Evolutionary conservation across 1,284 basidiomycete species (phyloP), one percentile per base, ranked within the genome.

Genomic region (Sanghuangporus weigelae): DNA sequence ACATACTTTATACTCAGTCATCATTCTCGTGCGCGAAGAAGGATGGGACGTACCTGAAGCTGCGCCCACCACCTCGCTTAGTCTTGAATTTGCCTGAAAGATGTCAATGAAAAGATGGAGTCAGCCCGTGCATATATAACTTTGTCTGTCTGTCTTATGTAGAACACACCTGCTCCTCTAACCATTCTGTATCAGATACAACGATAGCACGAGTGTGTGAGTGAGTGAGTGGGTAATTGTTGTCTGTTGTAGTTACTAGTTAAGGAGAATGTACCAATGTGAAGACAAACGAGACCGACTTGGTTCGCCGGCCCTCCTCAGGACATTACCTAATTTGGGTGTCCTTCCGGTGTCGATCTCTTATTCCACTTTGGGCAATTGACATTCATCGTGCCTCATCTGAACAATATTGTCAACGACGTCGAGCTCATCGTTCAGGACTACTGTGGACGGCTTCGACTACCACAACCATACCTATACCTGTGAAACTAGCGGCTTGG

Each of bases 31-130:
- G 50, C 6, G 26, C 21, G 56, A 57, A 14, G 16, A 50, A 54
- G 49, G 6, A 21, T 7, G 14, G 26, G 26, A 65, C 75, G 64
- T 72, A 89, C 82, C 89, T 91, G 74, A 93, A 93, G 70, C 77
- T 84, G 68, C 93, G 84, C 61, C 93, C 93, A 53, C 93, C 93
- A 66, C 93, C 93, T 59, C 93, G 90, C 71, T 89, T 89, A 66
- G 85, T 81, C 82, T 95, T 94, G 79, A 85, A 93, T 77, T 91
- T 93, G 66, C 89, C 87, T 87, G 68, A 58, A 40, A 19, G 14
- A 21, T 39, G 49, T 8, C 19, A 12, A 35, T 54, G 26, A 54
- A 64, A 42, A 42, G 40, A 42, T 42, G 40, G 2, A 4, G n/a
- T 42, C 12, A 46, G 44, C 21, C 10, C 16, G 16, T n/a, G 16